Percentiles rank a stretch among this genome's conserved stretches.
Evolutionary conservation across 768 basidiomycete genomes (phyloP).

Genomic region (Lactarius tabidus): DNA sequence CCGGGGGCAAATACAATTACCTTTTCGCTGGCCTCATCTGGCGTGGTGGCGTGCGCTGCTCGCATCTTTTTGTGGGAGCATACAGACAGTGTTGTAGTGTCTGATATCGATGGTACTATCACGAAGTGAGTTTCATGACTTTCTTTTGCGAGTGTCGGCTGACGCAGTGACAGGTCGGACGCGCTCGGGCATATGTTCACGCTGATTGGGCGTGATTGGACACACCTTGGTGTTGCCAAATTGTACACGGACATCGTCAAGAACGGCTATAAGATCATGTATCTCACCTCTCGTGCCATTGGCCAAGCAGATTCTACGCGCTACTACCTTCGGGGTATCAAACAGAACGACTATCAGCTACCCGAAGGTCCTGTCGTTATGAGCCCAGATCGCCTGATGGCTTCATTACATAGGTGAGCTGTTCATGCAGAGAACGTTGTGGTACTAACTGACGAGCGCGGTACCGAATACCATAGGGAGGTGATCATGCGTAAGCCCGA

Average conservation of each 20-base stretch:
- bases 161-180: constrained; percentile 62
- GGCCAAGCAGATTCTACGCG: constrained; percentile 97
- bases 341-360: constrained; percentile 93
- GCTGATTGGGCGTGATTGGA: constrained; percentile 98
- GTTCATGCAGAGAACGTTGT: constrained; percentile 27
- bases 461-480: constrained; percentile 51
- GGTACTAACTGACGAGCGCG: background rate
- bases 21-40: constrained; percentile 85
- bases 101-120: constrained; percentile 98
- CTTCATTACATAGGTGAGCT: constrained; percentile 81
- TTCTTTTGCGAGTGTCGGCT: background rate
- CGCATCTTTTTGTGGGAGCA: constrained; percentile 95
- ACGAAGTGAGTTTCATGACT: constrained; percentile 65
- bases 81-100: constrained; percentile 86
- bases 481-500: constrained; percentile 99
- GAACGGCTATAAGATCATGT: constrained; percentile 98
- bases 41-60: constrained; percentile 80
- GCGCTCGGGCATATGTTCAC: constrained; percentile 95
- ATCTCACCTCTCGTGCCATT: constrained; percentile 94
- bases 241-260: constrained; percentile 92
- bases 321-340: constrained; percentile 91
- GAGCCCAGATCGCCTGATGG: constrained; percentile 95
- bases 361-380: constrained; percentile 98
- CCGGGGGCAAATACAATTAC: constrained; percentile 88
- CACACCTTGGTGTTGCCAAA: constrained; percentile 94